Base-by-base conservation (phyloP, 208 protist species). In the Kentomonas sorsogonicus region DNA sequence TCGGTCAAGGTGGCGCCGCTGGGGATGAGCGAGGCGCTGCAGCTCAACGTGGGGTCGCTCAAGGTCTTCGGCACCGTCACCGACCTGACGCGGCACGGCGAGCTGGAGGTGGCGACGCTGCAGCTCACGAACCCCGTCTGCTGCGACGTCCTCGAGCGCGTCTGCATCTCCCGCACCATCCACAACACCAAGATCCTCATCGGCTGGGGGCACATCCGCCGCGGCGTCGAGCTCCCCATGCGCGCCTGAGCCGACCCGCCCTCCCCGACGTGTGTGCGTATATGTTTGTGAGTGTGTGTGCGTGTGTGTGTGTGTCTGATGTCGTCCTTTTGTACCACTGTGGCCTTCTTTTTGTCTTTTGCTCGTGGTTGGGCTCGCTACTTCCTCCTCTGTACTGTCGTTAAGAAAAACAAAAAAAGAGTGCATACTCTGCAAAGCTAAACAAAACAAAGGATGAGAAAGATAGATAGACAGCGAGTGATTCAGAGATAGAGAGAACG, bases 41-140 rank as follows among this genome's bases (percentile, higher is more conserved):
- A 99, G 94, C 94, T 99, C 48, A 99, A 99, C 82, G 98, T 99
- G 60, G 99, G 99, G 59, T 99, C 97, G 27, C 97, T 98, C 3
- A 98, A 93, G 18, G 98, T 97, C 16, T 98, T 98, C 61, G 97
- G 96, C 46, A 91, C 89, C 48, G 96, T 99, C 59, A 59, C 90
- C 4, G 89, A 71, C 58, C 89, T 98, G 38, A 95, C 97, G 67
- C n/a, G n/a, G n/a, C n/a, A n/a, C n/a, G 80, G 73, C 39, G 72
- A 74, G 33, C 87, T 86, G 10, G 96, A 99, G 66, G 80, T 99
- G 25, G 96, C 96, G 51, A 98, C 98, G 78, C 82, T 99, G 22
- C 72, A 77, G 47, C 82, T 99, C 39, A 96, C 96, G 30, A 81
- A 84, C 18, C 97, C 98, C 38, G 98, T 99, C 34, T 99, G 98